Percentiles rank a stretch among this genome's conserved stretches.
Evolutionary conservation across 331 rosid genomes (phyloP).

Genomic region (Phaseolus coccineus): DNA sequence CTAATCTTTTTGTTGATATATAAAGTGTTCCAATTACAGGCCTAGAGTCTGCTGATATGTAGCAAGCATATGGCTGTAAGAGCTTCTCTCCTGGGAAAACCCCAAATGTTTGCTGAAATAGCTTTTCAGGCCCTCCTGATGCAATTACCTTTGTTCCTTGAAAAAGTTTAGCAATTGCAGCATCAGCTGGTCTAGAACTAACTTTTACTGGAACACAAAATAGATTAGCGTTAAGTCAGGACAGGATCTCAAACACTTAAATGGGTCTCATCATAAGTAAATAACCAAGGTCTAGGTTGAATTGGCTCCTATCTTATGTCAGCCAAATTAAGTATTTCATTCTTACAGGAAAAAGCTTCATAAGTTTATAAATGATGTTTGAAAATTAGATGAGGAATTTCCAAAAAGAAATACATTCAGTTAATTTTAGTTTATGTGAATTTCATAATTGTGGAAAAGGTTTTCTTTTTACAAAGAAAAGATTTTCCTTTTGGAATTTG

Average conservation of each 20-base stretch:
- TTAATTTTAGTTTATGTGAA: too few species aligned
- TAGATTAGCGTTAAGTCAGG: background rate
- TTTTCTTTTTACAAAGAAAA: too few species aligned
- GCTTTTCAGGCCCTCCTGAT: slow-evolving; percentile 66
- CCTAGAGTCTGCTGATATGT: slow-evolving; percentile 66
- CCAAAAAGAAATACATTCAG: too few species aligned
- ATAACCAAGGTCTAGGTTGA: background rate
- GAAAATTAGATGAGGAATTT: too few species aligned
- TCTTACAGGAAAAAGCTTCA: too few species aligned
- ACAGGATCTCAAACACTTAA: background rate
- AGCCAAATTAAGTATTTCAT: too few species aligned
- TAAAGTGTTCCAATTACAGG: slow-evolving; percentile 80
- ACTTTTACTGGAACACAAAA: slow-evolving; percentile 55
- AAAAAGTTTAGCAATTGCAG: slow-evolving; percentile 74
- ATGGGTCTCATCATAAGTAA: background rate
- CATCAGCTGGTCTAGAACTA: slow-evolving; percentile 64
- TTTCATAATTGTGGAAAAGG: too few species aligned
- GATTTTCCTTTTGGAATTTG: too few species aligned
- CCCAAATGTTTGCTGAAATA: slow-evolving; percentile 67
- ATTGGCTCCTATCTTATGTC: too few species aligned
- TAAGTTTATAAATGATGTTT: too few species aligned
- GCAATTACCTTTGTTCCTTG: slow-evolving; percentile 68
- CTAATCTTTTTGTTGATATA: slow-evolving; percentile 65
- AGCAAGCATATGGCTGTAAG: slow-evolving; percentile 67
- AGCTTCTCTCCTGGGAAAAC: slow-evolving; percentile 67